These are phyloP conservation scores for Suhomyces maxii DNA, from an alignment of 1,139 yeast species.

Conservation along the genomic window DNA sequence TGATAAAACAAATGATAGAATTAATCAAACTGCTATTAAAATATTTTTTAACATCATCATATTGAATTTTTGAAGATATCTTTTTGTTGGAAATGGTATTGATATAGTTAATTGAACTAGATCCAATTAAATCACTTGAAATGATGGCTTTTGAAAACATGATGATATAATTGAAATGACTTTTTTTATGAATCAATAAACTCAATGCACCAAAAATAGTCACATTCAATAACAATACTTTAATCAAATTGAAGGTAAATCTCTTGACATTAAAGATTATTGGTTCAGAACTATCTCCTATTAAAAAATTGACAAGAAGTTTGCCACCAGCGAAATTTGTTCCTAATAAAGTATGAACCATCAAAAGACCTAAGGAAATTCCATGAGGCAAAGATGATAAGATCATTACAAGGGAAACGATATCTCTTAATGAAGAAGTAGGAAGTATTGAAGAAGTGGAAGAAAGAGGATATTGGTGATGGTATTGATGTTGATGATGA, in stretches of 20 bases:
- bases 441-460: slow-evolving; percentile 20
- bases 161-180: slow-evolving; percentile 39
- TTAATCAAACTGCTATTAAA: slow-evolving; percentile 25
- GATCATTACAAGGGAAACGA: slow-evolving; percentile 43
- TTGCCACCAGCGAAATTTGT: slow-evolving; percentile 45
- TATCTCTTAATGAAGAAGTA: slow-evolving; percentile 41
- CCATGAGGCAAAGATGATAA: slow-evolving; percentile 43
- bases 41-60: slow-evolving; percentile 18
- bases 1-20: slow-evolving; percentile 29
- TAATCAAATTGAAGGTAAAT: slow-evolving; percentile 5
- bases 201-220: slow-evolving; percentile 31
- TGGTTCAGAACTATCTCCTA: slow-evolving; percentile 10
- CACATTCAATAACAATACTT: slow-evolving; percentile 27
- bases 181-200: slow-evolving; percentile 30
- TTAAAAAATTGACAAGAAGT: slow-evolving; percentile 33
- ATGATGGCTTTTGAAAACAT: slow-evolving; percentile 51
- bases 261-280: slow-evolving; percentile 4
- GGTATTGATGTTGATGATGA: slow-evolving; percentile 12
- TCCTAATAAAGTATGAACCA: slow-evolving; percentile 43
- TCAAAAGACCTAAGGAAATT: slow-evolving; percentile 37
- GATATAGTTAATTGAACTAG: slow-evolving; percentile 27
- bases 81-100: slow-evolving; percentile 14
- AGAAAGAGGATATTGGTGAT: slow-evolving; percentile 11
- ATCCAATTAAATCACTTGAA: slow-evolving; percentile 52
- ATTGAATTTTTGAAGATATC: slow-evolving; percentile 13